phyloP scores from a whole-genome alignment of 1,139 yeast species.

The Nakaseomyces nivariensis region DNA sequence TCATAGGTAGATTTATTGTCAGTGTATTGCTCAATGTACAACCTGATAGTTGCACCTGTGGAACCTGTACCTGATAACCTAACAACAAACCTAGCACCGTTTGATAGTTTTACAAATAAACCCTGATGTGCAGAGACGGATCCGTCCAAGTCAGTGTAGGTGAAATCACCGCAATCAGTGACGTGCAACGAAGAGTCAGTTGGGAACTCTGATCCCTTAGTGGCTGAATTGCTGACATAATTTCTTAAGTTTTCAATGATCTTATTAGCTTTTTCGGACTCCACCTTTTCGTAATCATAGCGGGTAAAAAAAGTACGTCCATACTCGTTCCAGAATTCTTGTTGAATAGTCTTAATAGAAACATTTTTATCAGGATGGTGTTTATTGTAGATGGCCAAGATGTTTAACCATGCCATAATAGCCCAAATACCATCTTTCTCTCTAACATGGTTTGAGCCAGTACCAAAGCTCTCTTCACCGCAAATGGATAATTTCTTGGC shows the following conservation, averaged over 20 bases:
- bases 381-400: slow-evolving; percentile 68
- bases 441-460: slow-evolving; percentile 94
- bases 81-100: slow-evolving; percentile 79
- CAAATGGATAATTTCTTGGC: slow-evolving; percentile 88
- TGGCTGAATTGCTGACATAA: slow-evolving; percentile 35
- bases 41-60: slow-evolving; percentile 92
- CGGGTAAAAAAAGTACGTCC: slow-evolving; percentile 98
- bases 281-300: slow-evolving; percentile 83
- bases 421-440: slow-evolving; percentile 99
- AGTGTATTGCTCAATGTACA: slow-evolving; percentile 80
- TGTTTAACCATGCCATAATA: slow-evolving; percentile 90
- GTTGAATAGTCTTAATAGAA: slow-evolving; percentile 71
- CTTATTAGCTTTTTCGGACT: slow-evolving; percentile 62
- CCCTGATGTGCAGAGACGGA: slow-evolving; percentile 89
- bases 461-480: slow-evolving; percentile 97
- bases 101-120: slow-evolving; percentile 65
- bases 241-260: slow-evolving; percentile 51
- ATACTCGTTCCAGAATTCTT: slow-evolving; percentile 79
- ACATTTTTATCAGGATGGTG: slow-evolving; percentile 47
- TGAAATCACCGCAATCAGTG: slow-evolving; percentile 75
- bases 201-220: slow-evolving; percentile 36
- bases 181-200: slow-evolving; percentile 43
- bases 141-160: slow-evolving; percentile 91
- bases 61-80: slow-evolving; percentile 97
- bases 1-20: slow-evolving; percentile 45